Conservation (phyloP, 2,329 filamentous ascomycete species). For the Teratosphaeria epicoccoides region DNA sequence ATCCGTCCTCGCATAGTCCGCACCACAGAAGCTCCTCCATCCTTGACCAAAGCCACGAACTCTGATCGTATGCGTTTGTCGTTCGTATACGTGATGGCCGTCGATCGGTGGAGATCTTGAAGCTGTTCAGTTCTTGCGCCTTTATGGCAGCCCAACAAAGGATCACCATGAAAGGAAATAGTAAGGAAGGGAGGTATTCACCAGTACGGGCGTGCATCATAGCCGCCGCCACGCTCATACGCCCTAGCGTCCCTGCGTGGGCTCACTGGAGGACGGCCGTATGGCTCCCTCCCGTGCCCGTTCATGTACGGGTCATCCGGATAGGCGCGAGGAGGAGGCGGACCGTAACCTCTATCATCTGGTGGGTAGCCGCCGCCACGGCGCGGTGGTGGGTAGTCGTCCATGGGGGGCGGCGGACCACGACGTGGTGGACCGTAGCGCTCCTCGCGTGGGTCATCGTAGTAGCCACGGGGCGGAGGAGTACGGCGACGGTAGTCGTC, state of each 20-base stretch:
- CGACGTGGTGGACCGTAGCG: conserved; percentile 53
- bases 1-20: background rate
- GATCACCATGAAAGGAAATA: conserved; percentile 1
- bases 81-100: background rate
- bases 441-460: conserved; percentile 70
- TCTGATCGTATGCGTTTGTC: background rate
- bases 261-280: conserved; percentile 37
- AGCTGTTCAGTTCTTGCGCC: conserved; percentile 3
- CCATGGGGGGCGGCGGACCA: conserved; percentile 62
- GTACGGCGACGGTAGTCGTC: conserved; percentile 83
- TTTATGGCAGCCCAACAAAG: background rate
- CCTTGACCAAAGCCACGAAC: background rate
- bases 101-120: background rate
- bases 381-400: conserved; percentile 54
- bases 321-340: conserved; percentile 35
- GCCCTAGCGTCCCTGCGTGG: conserved; percentile 34
- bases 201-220: conserved; percentile 21
- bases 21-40: background rate
- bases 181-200: conserved; percentile 15
- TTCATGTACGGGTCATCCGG: conserved; percentile 54
- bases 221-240: conserved; percentile 18
- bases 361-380: conserved; percentile 52
- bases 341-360: conserved; percentile 54
- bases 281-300: conserved; percentile 45
- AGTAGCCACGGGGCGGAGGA: conserved; percentile 63